phyloP scores from a whole-genome alignment of 2,329 filamentous ascomycete species.

The Cladorrhinum sp. region DNA sequence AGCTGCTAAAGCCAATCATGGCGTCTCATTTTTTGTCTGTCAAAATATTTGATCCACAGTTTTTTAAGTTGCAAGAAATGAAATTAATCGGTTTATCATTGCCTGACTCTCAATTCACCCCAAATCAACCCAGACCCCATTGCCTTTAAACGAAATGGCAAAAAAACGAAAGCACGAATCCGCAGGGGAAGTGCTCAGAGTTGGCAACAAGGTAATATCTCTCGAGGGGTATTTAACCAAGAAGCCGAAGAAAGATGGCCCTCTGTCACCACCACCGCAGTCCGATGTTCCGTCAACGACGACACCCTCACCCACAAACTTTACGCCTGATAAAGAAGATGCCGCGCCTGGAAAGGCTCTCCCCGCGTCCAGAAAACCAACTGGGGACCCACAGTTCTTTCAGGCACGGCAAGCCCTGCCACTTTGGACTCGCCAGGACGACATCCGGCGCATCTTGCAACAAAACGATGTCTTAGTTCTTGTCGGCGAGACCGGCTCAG shows the following conservation, averaged over 20 bases:
- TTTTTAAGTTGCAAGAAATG: too few relatives aligned
- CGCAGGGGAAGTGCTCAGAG: constrained; percentile 41
- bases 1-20: too few relatives aligned
- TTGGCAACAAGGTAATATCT: constrained; percentile 49
- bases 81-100: too few relatives aligned
- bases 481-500: constrained; percentile 91
- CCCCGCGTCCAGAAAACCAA: not conserved
- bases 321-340: not conserved
- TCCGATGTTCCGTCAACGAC: too few relatives aligned
- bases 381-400: constrained; percentile 34
- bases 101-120: too few relatives aligned
- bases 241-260: not conserved
- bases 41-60: too few relatives aligned
- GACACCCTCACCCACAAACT: not conserved
- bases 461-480: constrained; percentile 75
- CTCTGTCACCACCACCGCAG: not conserved
- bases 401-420: constrained; percentile 66
- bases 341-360: not conserved
- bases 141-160: too few relatives aligned
- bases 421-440: constrained; percentile 71
- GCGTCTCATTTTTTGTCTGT: too few relatives aligned
- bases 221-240: constrained; percentile 46
- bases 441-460: constrained; percentile 63
- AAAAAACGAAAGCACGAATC: constrained; percentile 37
- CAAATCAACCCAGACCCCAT: too few relatives aligned